Conservation (phyloP, 1,284 basidiomycete species). For the Puccinia sorghi region DNA sequence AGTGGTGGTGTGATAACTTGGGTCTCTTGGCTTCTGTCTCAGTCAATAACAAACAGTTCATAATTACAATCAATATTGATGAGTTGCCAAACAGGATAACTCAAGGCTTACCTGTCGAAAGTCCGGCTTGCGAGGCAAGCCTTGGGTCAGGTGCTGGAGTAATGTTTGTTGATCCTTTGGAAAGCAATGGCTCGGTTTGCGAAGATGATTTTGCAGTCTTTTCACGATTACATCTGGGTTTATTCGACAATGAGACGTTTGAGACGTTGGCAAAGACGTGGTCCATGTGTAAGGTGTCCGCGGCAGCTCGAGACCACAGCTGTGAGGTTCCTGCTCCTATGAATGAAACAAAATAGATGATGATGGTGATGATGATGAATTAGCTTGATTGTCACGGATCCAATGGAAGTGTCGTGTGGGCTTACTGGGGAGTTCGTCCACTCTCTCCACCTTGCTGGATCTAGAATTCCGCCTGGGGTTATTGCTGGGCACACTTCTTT, state of each 20-base stretch:
- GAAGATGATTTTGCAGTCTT: slow-evolving; percentile 11
- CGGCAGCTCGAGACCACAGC: not conserved
- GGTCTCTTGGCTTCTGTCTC: not conserved
- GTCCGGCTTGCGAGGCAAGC: not conserved
- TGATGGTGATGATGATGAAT: too few relatives aligned
- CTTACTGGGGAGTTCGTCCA: slow-evolving; percentile 8
- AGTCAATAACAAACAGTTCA: not conserved
- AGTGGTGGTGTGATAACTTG: not conserved
- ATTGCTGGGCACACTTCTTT: not conserved
- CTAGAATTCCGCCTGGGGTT: not conserved
- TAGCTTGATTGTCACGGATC: too few relatives aligned
- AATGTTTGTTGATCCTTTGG: not conserved
- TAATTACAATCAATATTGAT: not conserved
- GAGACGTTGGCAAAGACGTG: not conserved
- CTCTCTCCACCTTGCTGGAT: not conserved
- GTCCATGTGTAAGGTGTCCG: not conserved
- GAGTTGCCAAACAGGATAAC: not conserved
- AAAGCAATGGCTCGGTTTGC: not conserved
- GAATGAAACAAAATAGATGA: too few relatives aligned
- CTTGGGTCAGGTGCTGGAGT: not conserved
- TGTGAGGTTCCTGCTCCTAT: not conserved
- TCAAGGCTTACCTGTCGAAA: not conserved
- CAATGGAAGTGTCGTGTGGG: too few relatives aligned
- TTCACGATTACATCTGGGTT: not conserved
- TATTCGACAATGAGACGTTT: not conserved